Conservation (phyloP, 148 eudicot genomes). For the Beta vulgaris region DNA sequence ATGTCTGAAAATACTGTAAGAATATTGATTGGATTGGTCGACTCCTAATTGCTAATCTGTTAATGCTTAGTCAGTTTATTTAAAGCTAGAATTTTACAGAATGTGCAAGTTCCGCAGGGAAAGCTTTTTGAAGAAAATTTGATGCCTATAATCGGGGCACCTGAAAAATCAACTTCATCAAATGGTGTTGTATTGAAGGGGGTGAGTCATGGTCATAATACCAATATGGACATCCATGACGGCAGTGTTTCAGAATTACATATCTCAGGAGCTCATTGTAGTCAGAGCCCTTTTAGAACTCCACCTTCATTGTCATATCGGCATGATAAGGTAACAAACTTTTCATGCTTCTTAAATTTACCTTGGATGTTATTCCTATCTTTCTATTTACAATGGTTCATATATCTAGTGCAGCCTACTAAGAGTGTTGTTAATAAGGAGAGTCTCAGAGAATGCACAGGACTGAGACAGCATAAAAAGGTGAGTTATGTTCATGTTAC, state of each 20-base stretch:
- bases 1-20: slow-evolving; percentile 49
- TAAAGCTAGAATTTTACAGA: slow-evolving; percentile 31
- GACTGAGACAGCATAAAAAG: slow-evolving; percentile 81
- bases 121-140: slow-evolving; percentile 50
- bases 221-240: slow-evolving; percentile 21
- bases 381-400: slow-evolving; percentile 13
- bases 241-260: slow-evolving; percentile 26
- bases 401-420: slow-evolving; percentile 44
- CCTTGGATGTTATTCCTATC: background rate
- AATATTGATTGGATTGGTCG: slow-evolving; percentile 11
- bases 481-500: slow-evolving; percentile 24
- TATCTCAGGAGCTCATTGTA: slow-evolving; percentile 26
- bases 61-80: slow-evolving; percentile 8
- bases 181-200: slow-evolving; percentile 35
- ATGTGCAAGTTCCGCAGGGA: slow-evolving; percentile 32
- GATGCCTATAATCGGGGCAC: slow-evolving; percentile 38
- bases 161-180: slow-evolving; percentile 32
- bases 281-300: slow-evolving; percentile 73
- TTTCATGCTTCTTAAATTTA: background rate
- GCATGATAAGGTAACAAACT: slow-evolving; percentile 59
- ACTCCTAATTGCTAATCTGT: background rate
- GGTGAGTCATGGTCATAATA: slow-evolving; percentile 23
- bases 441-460: slow-evolving; percentile 39
- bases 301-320: slow-evolving; percentile 78
- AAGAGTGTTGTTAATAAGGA: slow-evolving; percentile 30